Percentiles rank a stretch among this genome's conserved stretches.
Conservation (phyloP, 371 early-diverging fungal species). For the Mucor saturninus region DNA sequence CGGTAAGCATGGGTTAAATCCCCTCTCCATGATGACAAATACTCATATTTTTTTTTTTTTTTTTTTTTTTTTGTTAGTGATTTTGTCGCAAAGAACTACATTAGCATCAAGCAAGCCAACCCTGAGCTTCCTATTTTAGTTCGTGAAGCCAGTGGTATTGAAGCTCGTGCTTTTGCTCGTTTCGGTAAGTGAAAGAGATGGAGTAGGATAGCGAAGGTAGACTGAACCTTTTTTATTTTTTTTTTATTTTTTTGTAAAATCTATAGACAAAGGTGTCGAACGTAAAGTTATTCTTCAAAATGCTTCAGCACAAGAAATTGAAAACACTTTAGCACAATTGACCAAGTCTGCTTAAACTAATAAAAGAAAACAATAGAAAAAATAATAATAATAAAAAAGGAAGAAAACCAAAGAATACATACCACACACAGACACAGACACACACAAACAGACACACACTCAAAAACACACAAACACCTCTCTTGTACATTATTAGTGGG, state of each 20-base stretch:
- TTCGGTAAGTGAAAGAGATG: constrained; percentile 66
- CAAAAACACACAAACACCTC: too few relatives aligned
- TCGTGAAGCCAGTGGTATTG: constrained; percentile 86
- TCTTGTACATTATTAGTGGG: too few relatives aligned
- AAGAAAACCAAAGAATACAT: not conserved
- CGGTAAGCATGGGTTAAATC: constrained; percentile 52
- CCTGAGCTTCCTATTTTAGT: constrained; percentile 90
- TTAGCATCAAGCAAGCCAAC: constrained; percentile 80
- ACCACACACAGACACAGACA: too few relatives aligned
- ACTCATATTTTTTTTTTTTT: not conserved
- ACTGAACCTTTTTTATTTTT: not conserved
- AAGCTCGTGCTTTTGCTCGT: constrained; percentile 89
- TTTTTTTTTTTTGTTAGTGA: constrained; percentile 58
- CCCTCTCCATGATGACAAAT: constrained; percentile 16
- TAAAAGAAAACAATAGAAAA: constrained; percentile 7
- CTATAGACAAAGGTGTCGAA: constrained; percentile 83
- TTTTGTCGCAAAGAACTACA: constrained; percentile 82
- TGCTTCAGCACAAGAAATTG: constrained; percentile 74
- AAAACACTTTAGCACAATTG: constrained; percentile 68
- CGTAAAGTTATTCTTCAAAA: constrained; percentile 79
- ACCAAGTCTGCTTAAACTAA: constrained; percentile 50
- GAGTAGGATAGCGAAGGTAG: too few relatives aligned
- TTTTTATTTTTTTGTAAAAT: not conserved
- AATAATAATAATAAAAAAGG: constrained; percentile 4
- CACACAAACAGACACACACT: too few relatives aligned